Percentiles rank a stretch among this genome's conserved stretches.
These are phyloP conservation scores for Aspergillus novoparasiticus DNA, from an alignment of 2,329 filamentous ascomycete species.

Conservation along the genomic window DNA sequence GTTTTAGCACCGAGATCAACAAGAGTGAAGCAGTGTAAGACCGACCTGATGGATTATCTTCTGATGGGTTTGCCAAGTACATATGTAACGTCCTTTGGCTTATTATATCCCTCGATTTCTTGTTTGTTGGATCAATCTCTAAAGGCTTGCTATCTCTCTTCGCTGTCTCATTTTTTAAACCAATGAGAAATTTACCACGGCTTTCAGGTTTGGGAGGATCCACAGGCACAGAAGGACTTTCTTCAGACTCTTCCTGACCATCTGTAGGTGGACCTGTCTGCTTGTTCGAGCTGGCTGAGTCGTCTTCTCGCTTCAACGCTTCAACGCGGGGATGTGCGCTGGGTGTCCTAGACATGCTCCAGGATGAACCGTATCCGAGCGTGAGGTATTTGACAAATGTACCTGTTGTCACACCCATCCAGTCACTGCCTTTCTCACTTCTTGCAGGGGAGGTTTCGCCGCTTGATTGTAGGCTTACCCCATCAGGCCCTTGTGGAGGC, in stretches of 20 bases:
- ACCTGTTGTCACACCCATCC: slow-evolving; percentile 42
- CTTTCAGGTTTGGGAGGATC: slow-evolving; percentile 25
- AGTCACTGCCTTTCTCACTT: slow-evolving; percentile 28
- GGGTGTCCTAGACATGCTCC: slow-evolving; percentile 41
- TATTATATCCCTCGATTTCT: slow-evolving; percentile 34
- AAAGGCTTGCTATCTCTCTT: slow-evolving; percentile 34
- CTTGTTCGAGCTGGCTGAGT: slow-evolving; percentile 4
- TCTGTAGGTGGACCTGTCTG: background rate
- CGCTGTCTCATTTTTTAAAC: slow-evolving; percentile 45
- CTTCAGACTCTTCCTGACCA: background rate
- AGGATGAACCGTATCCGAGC: slow-evolving; percentile 52
- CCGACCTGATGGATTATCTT: slow-evolving; percentile 21
- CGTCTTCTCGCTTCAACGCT: slow-evolving; percentile 26
- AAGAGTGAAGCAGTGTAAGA: background rate
- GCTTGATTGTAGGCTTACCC: slow-evolving; percentile 16
- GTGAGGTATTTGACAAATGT: slow-evolving; percentile 54
- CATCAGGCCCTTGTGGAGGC: slow-evolving; percentile 18
- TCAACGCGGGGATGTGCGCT: slow-evolving; percentile 30
- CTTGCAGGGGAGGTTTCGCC: slow-evolving; percentile 19
- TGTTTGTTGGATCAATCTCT: slow-evolving; percentile 29
- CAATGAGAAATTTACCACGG: slow-evolving; percentile 45
- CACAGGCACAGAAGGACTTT: slow-evolving; percentile 6
- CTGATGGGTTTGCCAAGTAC: slow-evolving; percentile 25
- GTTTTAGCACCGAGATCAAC: background rate
- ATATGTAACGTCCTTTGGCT: slow-evolving; percentile 40